Percentiles rank a stretch among this genome's conserved stretches.
phyloP scores from a whole-genome alignment of 176 grass and related monocot species.

The Olyra latifolia region DNA sequence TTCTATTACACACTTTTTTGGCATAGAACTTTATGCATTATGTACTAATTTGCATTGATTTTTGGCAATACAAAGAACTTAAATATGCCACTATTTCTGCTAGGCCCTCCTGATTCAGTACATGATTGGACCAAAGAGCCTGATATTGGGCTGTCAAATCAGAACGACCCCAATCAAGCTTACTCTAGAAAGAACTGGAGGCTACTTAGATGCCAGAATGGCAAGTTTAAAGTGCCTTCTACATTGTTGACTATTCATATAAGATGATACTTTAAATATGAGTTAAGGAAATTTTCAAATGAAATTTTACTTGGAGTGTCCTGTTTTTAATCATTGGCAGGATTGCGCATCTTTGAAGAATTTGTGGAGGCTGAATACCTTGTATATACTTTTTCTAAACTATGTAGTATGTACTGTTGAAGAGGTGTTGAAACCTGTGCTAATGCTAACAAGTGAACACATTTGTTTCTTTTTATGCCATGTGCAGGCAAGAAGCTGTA shows the following conservation, averaged over 20 bases:
- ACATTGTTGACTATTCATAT: neutral
- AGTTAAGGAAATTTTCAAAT: neutral
- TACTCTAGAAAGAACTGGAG: slow-evolving; percentile 89
- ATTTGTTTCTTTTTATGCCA: slow-evolving; percentile 16
- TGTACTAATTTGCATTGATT: neutral
- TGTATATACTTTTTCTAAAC: slow-evolving; percentile 48
- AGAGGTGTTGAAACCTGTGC: slow-evolving; percentile 14
- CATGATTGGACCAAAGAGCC: slow-evolving; percentile 83
- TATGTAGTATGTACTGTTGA: neutral
- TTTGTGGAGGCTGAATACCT: slow-evolving; percentile 82
- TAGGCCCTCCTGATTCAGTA: slow-evolving; percentile 88
- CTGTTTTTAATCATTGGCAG: slow-evolving; percentile 42
- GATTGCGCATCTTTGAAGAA: slow-evolving; percentile 97
- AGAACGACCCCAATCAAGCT: slow-evolving; percentile 52
- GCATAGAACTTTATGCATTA: slow-evolving; percentile 14
- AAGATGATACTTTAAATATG: neutral
- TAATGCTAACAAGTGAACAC: slow-evolving; percentile 22
- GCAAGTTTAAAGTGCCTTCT: slow-evolving; percentile 47
- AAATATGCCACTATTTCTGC: slow-evolving; percentile 31
- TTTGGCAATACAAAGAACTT: neutral
- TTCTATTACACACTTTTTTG: slow-evolving; percentile 23
- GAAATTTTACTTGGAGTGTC: slow-evolving; percentile 8
- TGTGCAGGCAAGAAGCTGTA: slow-evolving; percentile 89
- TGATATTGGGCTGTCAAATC: slow-evolving; percentile 66
- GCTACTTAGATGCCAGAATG: slow-evolving; percentile 92